These are phyloP conservation scores for Kodamaea derodonti DNA, from an alignment of 1,139 yeast species.

Conservation along the genomic window DNA sequence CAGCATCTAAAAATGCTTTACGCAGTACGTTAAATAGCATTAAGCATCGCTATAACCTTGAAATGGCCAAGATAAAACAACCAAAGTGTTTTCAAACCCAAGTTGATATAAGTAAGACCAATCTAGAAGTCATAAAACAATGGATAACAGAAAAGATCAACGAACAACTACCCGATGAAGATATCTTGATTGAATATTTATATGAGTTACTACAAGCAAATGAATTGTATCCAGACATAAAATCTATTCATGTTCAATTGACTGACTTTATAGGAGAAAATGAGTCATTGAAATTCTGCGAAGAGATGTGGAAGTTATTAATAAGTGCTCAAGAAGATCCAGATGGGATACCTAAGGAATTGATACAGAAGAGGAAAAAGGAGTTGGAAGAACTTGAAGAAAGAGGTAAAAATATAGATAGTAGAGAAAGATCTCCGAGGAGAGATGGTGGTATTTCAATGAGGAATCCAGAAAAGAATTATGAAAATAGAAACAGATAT, in stretches of 20 bases:
- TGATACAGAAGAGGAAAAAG: slow-evolving; percentile 18
- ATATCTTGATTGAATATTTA: slow-evolving; percentile 40
- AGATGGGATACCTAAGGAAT: slow-evolving; percentile 37
- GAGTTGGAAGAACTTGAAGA: slow-evolving; percentile 4
- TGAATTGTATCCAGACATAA: slow-evolving; percentile 28
- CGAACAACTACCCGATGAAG: slow-evolving; percentile 43
- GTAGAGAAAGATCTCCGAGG: too few relatives aligned
- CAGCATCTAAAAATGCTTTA: slow-evolving; percentile 1
- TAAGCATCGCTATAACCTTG: too few relatives aligned
- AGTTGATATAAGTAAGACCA: slow-evolving; percentile 34
- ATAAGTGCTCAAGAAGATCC: slow-evolving; percentile 36
- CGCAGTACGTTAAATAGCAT: too few relatives aligned
- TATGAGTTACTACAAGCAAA: slow-evolving; percentile 28
- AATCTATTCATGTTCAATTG: slow-evolving; percentile 34
- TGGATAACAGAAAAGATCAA: slow-evolving; percentile 33
- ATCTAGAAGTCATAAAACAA: slow-evolving; percentile 26
- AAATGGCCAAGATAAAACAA: slow-evolving; percentile 3
- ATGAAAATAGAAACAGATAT: not conserved
- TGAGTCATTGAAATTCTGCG: slow-evolving; percentile 32
- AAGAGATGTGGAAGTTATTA: slow-evolving; percentile 36
- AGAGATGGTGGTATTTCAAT: too few relatives aligned
- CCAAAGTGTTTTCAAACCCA: slow-evolving; percentile 16
- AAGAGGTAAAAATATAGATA: not conserved
- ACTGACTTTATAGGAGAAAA: slow-evolving; percentile 37
- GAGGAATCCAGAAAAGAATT: too few relatives aligned